Evolutionary conservation across 208 protist genomes (phyloP).

Genomic region (Leishmania tarentolae): DNA sequence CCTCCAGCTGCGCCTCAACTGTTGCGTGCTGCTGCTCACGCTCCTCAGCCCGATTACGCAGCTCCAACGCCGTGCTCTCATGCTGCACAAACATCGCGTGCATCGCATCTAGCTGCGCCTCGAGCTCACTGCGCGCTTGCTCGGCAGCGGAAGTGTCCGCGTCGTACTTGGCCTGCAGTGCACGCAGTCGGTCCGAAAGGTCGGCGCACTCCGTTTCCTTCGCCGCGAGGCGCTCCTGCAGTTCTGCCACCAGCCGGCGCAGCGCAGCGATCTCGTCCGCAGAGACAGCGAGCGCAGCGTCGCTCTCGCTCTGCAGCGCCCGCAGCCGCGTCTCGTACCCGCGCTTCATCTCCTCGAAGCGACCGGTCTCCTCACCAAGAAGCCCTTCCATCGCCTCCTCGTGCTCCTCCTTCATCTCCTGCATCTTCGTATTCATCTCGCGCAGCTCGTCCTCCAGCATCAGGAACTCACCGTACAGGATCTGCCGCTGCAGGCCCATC

Average conservation of each 20-base stretch:
- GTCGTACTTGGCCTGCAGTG: conserved; percentile 10
- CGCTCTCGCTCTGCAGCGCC: conserved; percentile 22
- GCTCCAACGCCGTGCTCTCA: too few relatives aligned
- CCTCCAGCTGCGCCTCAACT: conserved; percentile 19
- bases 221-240: conserved; percentile 22
- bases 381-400: conserved; percentile 68
- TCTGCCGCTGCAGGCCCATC: conserved; percentile 59
- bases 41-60: conserved; percentile 14
- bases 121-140: conserved; percentile 17
- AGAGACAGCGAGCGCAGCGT: conserved; percentile 11
- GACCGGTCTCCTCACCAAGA: conserved; percentile 53
- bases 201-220: conserved; percentile 35
- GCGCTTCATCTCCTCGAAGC: conserved; percentile 42
- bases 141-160: background rate
- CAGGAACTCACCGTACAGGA: conserved; percentile 70
- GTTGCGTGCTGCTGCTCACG: conserved; percentile 4
- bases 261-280: conserved; percentile 32
- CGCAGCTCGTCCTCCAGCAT: conserved; percentile 67
- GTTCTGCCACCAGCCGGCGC: conserved; percentile 16
- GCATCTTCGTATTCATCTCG: conserved; percentile 69
- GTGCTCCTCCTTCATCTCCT: conserved; percentile 73
- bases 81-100: too few relatives aligned
- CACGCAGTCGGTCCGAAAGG: conserved; percentile 18
- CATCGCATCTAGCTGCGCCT: conserved; percentile 33
- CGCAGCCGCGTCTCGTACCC: conserved; percentile 40